These are phyloP conservation scores for Astragalus membranaceus DNA, from an alignment of 306 rosid species.

Conservation along the genomic window DNA sequence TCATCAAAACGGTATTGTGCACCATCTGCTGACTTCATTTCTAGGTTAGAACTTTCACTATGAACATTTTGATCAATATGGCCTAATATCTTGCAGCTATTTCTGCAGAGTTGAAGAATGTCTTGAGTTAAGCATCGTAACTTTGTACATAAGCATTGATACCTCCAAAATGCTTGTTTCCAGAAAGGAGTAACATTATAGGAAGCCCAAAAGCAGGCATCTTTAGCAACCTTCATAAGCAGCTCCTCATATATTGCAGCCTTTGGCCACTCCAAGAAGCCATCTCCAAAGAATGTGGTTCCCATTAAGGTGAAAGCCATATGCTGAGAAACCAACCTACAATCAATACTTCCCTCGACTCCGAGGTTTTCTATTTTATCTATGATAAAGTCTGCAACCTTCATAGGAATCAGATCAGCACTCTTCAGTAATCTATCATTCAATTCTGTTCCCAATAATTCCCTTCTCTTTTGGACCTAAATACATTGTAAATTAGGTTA, in stretches of 20 bases:
- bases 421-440: constrained; percentile 37
- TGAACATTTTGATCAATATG: constrained; percentile 20
- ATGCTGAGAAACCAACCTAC: constrained; percentile 60
- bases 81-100: constrained; percentile 35
- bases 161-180: constrained; percentile 74
- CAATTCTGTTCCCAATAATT: constrained; percentile 43
- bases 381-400: constrained; percentile 43
- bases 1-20: constrained; percentile 31
- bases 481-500: constrained; percentile 14
- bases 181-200: constrained; percentile 65
- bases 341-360: constrained; percentile 37
- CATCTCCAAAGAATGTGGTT: constrained; percentile 64
- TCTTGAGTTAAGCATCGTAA: constrained; percentile 71
- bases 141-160: constrained; percentile 49
- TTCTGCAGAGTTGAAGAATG: constrained; percentile 51
- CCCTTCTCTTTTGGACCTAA: constrained; percentile 62
- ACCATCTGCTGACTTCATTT: constrained; percentile 29
- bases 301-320: constrained; percentile 81
- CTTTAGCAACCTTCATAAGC: constrained; percentile 70
- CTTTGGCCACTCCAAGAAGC: constrained; percentile 63
- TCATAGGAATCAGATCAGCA: constrained; percentile 35
- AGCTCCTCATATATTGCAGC: constrained; percentile 74
- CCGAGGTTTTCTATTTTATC: constrained; percentile 39
- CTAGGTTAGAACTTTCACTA: constrained; percentile 19
- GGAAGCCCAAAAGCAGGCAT: constrained; percentile 75